These are phyloP conservation scores for Halenospora varia DNA, from an alignment of 495 filamentous ascomycete genomes.

Conservation along the genomic window DNA sequence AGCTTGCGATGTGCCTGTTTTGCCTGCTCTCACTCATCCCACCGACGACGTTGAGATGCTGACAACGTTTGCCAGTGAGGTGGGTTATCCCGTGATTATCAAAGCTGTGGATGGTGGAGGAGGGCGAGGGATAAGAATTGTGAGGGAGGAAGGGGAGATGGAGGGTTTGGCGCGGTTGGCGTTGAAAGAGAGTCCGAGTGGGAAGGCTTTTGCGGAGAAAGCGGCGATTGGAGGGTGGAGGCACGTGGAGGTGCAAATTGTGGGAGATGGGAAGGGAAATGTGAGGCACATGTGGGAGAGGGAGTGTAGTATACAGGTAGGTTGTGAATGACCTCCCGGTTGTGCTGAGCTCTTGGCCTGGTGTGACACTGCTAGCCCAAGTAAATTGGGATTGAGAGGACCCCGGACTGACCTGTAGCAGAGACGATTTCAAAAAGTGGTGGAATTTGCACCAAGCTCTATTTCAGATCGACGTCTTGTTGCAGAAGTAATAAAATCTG, in stretches of 20 bases:
- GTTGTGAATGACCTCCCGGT: no score
- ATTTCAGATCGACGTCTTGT: conserved; percentile 27
- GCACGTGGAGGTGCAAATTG: conserved; percentile 56
- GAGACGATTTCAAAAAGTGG: conserved; percentile 57
- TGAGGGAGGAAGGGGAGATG: conserved; percentile 35
- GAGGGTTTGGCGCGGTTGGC: conserved; percentile 36
- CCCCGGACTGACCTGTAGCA: no score
- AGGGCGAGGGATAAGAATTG: conserved; percentile 47
- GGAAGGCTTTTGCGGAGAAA: conserved; percentile 31
- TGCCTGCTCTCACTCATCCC: conserved; percentile 43
- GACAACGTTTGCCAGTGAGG: conserved; percentile 36
- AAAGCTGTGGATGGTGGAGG: conserved; percentile 52
- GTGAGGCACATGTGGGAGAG: conserved; percentile 54
- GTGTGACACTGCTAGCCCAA: no score
- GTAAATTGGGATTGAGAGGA: no score
- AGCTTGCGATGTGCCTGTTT: conserved; percentile 49
- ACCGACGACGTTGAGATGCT: conserved; percentile 37
- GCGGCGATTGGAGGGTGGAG: conserved; percentile 40
- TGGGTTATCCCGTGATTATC: conserved; percentile 55
- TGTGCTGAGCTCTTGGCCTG: no score
- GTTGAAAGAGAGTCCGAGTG: conserved; percentile 29
- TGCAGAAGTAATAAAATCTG: conserved; percentile 34
- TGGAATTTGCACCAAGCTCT: conserved; percentile 38
- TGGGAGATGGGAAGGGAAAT: conserved; percentile 51
- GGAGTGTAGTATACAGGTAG: conserved; percentile 56